phyloP scores from a whole-genome alignment of 495 filamentous ascomycete genomes.

The Neurospora africana region DNA sequence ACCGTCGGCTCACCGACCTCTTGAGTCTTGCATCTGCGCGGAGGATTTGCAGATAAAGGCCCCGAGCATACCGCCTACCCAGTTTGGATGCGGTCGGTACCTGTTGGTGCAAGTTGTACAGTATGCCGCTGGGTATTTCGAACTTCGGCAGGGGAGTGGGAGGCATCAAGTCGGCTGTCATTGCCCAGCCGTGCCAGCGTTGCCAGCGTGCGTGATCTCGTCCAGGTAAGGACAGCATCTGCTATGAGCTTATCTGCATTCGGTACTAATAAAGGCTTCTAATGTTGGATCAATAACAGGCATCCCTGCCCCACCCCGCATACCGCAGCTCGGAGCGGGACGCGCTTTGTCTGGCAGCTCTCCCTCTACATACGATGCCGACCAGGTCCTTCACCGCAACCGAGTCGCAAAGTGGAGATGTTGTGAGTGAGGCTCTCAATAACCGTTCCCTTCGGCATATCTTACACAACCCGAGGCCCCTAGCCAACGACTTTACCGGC shows the following conservation, averaged over 20 bases:
- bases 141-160: not conserved
- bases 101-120: not conserved
- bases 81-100: not conserved
- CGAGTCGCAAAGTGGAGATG: not conserved
- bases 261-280: not conserved
- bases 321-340: not conserved
- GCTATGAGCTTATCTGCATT: not conserved
- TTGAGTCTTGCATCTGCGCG: not conserved
- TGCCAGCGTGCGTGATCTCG: not conserved
- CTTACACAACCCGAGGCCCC: too few species aligned
- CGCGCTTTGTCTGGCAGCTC: too few species aligned
- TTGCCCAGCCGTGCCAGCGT: too few species aligned
- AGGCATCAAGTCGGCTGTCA: not conserved
- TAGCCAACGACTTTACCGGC: too few species aligned
- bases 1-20: not conserved
- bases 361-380: not conserved
- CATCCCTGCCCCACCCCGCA: not conserved
- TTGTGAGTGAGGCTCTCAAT: not conserved
- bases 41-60: not conserved
- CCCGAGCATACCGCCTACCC: not conserved
- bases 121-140: too few species aligned
- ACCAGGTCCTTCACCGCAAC: not conserved
- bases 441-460: too few species aligned
- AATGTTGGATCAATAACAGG: not conserved
- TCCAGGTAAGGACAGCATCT: not conserved